Conservation (phyloP, 2,329 filamentous ascomycete species). For the Botrytis deweyae region DNA sequence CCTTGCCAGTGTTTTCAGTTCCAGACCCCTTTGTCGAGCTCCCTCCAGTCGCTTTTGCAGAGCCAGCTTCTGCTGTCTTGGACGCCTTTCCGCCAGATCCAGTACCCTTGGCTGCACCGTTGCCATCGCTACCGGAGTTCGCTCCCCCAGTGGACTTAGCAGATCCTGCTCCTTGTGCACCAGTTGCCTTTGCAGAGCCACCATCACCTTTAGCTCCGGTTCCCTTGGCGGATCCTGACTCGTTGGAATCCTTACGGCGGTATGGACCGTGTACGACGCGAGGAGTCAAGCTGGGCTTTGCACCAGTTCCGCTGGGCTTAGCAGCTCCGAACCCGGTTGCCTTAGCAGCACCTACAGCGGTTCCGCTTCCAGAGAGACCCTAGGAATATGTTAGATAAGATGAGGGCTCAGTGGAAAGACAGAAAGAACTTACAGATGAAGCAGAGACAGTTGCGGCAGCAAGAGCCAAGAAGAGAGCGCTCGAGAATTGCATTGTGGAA, state of each 20-base stretch:
- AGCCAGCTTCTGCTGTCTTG: constrained; percentile 1
- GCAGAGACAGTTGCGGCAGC: constrained; percentile 30
- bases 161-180: not conserved
- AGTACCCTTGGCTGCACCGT: not conserved
- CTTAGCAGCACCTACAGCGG: not conserved
- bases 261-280: not conserved
- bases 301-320: not conserved
- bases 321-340: constrained; percentile 14
- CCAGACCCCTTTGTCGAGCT: not conserved
- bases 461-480: constrained; percentile 30
- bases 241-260: not conserved
- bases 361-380: constrained; percentile 20
- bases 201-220: not conserved
- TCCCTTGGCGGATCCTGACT: not conserved
- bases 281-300: not conserved
- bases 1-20: not conserved
- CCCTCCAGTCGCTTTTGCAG: not conserved
- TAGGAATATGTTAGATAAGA: not conserved
- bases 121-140: not conserved
- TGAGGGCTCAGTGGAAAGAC: not conserved
- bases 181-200: not conserved
- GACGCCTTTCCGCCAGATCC: not conserved
- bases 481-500: constrained; percentile 36
- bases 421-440: constrained; percentile 23
- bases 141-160: constrained; percentile 8